Percentiles rank a stretch among this genome's conserved stretches.
These are phyloP conservation scores for Trypanosoma scelopori DNA, from an alignment of 208 protist species.

Conservation along the genomic window DNA sequence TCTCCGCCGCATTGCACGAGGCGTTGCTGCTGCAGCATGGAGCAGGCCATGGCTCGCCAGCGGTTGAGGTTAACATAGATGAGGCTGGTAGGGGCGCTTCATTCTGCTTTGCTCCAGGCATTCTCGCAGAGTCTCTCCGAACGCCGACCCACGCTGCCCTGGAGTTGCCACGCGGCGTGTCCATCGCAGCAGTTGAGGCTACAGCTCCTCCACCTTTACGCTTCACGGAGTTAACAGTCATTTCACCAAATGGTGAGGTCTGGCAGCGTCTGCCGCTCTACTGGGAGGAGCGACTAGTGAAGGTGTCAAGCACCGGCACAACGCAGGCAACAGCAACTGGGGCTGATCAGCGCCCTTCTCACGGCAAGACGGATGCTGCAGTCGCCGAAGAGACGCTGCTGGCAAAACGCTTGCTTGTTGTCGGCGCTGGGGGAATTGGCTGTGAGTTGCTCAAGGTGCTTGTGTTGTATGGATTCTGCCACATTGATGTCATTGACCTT, in stretches of 20 bases:
- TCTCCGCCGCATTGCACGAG: background rate
- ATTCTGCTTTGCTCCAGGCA: constrained; percentile 33
- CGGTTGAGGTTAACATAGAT: constrained; percentile 17
- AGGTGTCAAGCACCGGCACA: background rate
- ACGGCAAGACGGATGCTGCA: background rate
- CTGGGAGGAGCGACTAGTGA: constrained; percentile 23
- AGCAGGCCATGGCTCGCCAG: background rate
- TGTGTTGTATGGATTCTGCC: constrained; percentile 92
- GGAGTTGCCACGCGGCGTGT: background rate
- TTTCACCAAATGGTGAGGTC: constrained; percentile 4
- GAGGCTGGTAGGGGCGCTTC: constrained; percentile 16
- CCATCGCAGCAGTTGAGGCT: background rate
- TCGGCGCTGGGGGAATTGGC: constrained; percentile 98
- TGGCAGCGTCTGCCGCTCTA: constrained; percentile 7
- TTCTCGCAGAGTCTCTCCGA: constrained; percentile 13
- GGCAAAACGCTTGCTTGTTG: constrained; percentile 85
- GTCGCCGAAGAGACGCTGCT: constrained; percentile 10
- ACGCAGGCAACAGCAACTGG: background rate
- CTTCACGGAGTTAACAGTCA: constrained; percentile 11
- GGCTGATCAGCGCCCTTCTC: background rate
- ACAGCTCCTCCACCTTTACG: background rate
- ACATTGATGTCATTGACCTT: constrained; percentile 97
- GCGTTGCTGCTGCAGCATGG: background rate
- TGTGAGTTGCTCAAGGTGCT: constrained; percentile 99
- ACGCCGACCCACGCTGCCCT: constrained; percentile 1